A percentile compares a stretch with the other conserved stretches of the same genome.
phyloP scores from a whole-genome alignment of 1,284 basidiomycete genomes.

The Ceraceosorus guamensis region DNA sequence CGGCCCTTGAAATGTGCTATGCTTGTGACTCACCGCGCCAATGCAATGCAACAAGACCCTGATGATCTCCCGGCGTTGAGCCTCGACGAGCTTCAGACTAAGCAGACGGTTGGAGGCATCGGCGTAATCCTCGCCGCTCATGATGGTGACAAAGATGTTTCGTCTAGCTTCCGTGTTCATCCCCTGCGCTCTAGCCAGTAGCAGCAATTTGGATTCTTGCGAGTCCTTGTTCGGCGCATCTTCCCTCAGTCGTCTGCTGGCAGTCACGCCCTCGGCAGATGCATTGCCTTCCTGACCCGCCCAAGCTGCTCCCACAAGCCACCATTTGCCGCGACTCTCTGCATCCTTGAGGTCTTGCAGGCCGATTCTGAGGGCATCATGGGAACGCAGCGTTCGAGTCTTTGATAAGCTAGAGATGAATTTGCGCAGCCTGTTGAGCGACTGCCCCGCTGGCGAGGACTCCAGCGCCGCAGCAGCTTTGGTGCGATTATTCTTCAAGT shows the following conservation, averaged over 20 bases:
- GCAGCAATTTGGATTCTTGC: slow-evolving; percentile 58
- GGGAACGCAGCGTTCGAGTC: slow-evolving; percentile 27
- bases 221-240: slow-evolving; percentile 14
- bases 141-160: slow-evolving; percentile 81
- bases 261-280: slow-evolving; percentile 35
- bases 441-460: slow-evolving; percentile 10
- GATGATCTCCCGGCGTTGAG: slow-evolving; percentile 89
- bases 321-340: slow-evolving; percentile 90
- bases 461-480: slow-evolving; percentile 10
- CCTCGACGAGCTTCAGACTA: slow-evolving; percentile 73
- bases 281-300: slow-evolving; percentile 61
- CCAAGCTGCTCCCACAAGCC: slow-evolving; percentile 97
- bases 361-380: slow-evolving; percentile 34
- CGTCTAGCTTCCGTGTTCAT: slow-evolving; percentile 97
- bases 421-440: slow-evolving; percentile 33
- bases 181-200: slow-evolving; percentile 81
- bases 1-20: no score
- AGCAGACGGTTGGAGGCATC: slow-evolving; percentile 82
- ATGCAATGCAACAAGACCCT: slow-evolving; percentile 88
- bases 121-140: slow-evolving; percentile 82
- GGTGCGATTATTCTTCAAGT: slow-evolving; percentile 57
- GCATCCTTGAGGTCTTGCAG: slow-evolving; percentile 77
- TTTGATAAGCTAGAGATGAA: slow-evolving; percentile 29
- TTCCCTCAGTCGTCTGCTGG: slow-evolving; percentile 25
- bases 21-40: slow-evolving; percentile 50